Base-by-base conservation (phyloP, 1,139 yeast species). In the Magnusiomyces suaveolens region DNA sequence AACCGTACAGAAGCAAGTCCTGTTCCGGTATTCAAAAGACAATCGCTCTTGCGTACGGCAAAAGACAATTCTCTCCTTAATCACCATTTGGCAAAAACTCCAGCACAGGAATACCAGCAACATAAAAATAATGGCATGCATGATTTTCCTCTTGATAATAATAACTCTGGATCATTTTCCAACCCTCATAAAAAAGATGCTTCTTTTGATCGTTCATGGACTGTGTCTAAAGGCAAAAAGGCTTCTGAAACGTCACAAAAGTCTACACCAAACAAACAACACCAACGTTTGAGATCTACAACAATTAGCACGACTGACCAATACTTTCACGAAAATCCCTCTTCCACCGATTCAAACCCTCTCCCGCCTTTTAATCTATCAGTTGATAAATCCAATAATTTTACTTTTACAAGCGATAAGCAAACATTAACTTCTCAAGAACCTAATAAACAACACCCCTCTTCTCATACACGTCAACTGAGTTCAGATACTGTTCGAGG, bases 171-270 rank as follows among this genome's bases (percentile, higher is more conserved):
- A 6, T 29, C 33, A 18, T n/a, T 3, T n/a, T 6, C 41, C 16
- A 10, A 10, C 8, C 3, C 16, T 6, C 41, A 36, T 38, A 53
- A 26, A 36, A 53, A 58, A 32, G 59, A 58, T 2, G 53, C 66
- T 2, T 64, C 67, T n/a, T 64, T 64, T 48, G 64, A 64, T 55
- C 57, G 58, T 25, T 60, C 63, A 50, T 64, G 67, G 66, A 44
- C 47, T 23, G 43, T 38, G 4, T 41, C 44, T n/a, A 41, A 41
- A 6, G 25, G 23, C 12, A 24, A 41, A 20, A n/a, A 21, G 25
- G 10, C 24, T 4, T 20, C 44, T 41, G 44, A 41, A 23, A 57
- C 58, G 4, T 44, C 58, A 24, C 54, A 51, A 21, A 53, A 54
- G 36, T 54, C 52, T 38, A 51, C 12, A 32, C 32, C 43, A 23